Evolutionary conservation across 1,139 yeast species (phyloP).

Genomic region (Petasospora rhodanensis): DNA sequence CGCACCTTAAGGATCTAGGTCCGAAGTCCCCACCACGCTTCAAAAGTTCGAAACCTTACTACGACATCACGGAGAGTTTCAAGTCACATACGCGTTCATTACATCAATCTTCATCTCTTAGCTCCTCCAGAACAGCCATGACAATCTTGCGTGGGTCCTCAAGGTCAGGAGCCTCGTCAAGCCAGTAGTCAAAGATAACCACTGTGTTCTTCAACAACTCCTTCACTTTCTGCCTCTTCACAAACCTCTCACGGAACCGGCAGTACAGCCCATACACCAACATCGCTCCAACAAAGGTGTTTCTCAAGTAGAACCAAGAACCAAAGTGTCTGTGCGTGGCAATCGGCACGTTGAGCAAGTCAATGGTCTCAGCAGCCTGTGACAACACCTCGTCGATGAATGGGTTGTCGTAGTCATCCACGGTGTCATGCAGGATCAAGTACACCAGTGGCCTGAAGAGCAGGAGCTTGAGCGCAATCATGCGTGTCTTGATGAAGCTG

Average conservation of each 20-base stretch:
- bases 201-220: conserved; percentile 5
- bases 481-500: conserved; percentile 20
- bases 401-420: conserved; percentile 15
- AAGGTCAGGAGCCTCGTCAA: conserved; percentile 17
- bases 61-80: no score
- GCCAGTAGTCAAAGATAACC: conserved; percentile 16
- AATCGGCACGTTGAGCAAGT: conserved; percentile 18
- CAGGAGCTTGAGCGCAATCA: conserved; percentile 18
- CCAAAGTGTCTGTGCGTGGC: conserved; percentile 25
- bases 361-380: conserved; percentile 18
- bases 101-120: no score
- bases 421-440: conserved; percentile 14
- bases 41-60: no score
- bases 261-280: conserved; percentile 12
- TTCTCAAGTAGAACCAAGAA: conserved; percentile 23
- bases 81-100: no score
- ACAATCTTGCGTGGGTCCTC: conserved; percentile 8
- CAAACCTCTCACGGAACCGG: conserved; percentile 11
- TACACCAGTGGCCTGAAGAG: conserved; percentile 21
- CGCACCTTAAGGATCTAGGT: no score
- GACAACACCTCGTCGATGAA: conserved; percentile 15
- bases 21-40: no score
- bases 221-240: conserved; percentile 8
- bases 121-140: conserved; percentile 5
- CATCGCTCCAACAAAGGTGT: conserved; percentile 10